Base-by-base conservation (phyloP, 225 moss, liverwort and hornwort genomes). In the Straminergon stramineum region DNA sequence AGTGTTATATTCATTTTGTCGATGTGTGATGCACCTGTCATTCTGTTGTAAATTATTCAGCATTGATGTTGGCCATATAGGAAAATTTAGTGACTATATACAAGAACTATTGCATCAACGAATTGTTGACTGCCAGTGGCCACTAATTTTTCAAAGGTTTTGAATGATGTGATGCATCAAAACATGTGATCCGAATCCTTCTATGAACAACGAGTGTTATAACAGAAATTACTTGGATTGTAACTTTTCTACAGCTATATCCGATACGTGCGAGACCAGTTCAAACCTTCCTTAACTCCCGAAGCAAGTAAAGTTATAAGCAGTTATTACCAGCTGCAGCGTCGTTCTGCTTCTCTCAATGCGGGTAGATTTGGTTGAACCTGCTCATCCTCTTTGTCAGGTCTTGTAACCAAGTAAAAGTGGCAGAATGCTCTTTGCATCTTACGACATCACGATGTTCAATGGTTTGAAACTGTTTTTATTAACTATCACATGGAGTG, bases 281-380 rank as follows among this genome's bases (percentile, higher is more conserved):
- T 97, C 84, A 91, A 94, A 87, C 99, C 99, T 26, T 94, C 94
- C 37, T 90, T 99, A 86, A 95, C 99, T 71, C 85, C 91, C 35
- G 97, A 96, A 85, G 96, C 99, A 63, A 97, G 97, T 90, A 95
- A 85, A 88, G 95, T 99, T 39, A 95, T 99, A 82, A 94, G 94
- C 91, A 95, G 95, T 90, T 99, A 99, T 84, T 99, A 99, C 86
- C 97, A 97, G 88, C 85, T 97, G 84, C 99, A 97, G 89, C 95
- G 99, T 66, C 96, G 96, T 89, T 96, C 97, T 84, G 96, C 94
- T 82, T 90, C 92, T 84, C 91, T 94, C 56, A 97, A 97, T 93
- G 95, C 96, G 76, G 97, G 99, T 99, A 82, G 43, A 79, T 83
- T 90, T 88, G 68, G 60, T 70, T 87, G 79, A 87, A 82, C 53